Conservation (phyloP, 441 rosid genomes). For the Eutrema salsugineum region DNA sequence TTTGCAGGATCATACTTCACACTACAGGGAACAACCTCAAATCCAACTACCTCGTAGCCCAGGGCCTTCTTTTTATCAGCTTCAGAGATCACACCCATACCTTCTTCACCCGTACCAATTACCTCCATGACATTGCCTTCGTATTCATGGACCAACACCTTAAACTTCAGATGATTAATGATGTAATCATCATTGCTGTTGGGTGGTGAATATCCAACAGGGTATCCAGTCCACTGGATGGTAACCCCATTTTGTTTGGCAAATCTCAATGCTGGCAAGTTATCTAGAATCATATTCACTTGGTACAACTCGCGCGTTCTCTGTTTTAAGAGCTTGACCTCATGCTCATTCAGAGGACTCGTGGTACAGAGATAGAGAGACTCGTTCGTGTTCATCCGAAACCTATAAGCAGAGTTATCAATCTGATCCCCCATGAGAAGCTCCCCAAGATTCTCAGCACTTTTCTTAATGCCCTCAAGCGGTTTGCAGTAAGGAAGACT, state of each 20-base stretch:
- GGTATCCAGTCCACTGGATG: constrained; percentile 96
- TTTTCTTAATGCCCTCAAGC: constrained; percentile 58
- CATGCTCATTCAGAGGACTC: constrained; percentile 48
- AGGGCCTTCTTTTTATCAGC: constrained; percentile 68
- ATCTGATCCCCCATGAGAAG: constrained; percentile 98
- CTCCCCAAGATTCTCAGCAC: constrained; percentile 97
- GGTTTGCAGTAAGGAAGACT: constrained; percentile 88
- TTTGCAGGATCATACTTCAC: constrained; percentile 53
- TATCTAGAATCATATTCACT: constrained; percentile 91
- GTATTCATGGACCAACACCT: constrained; percentile 83
- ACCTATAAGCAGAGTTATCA: constrained; percentile 85
- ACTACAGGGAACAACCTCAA: constrained; percentile 92
- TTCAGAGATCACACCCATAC: constrained; percentile 82
- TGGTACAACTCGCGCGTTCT: constrained; percentile 86
- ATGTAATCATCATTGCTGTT: constrained; percentile 81
- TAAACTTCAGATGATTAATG: constrained; percentile 89
- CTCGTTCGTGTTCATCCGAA: constrained; percentile 73
- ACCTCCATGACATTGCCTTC: constrained; percentile 83
- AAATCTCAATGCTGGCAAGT: constrained; percentile 84
- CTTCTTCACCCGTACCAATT: constrained; percentile 95
- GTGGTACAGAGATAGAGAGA: constrained; percentile 79
- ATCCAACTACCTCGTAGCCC: constrained; percentile 90
- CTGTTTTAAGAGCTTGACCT: constrained; percentile 90
- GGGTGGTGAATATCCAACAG: constrained; percentile 76
- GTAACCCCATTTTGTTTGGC: constrained; percentile 68